Base-by-base conservation (phyloP, 2,329 filamentous ascomycete species). In the Samsoniella hepiali region DNA sequence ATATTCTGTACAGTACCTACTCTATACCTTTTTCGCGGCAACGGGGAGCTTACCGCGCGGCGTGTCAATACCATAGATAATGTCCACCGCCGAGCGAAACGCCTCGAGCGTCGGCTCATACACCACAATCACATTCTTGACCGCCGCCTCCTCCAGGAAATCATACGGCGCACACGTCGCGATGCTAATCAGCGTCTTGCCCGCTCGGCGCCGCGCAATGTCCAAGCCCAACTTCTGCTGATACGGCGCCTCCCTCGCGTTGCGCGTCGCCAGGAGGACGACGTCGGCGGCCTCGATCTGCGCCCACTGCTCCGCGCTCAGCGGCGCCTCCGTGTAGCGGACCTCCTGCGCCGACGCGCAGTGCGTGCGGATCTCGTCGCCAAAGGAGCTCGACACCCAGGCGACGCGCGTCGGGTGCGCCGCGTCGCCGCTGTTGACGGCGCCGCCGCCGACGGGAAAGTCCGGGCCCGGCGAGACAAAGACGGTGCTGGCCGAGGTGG, bases 101-200 rank as follows among this genome's bases (percentile, higher is more conserved):
- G 69, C 69, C 27, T 71, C 69, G 11, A 68, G 60, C 3, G 69
- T 71, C 6, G 69, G 69, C 62, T 71, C 69, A 55, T 71, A 71
- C 27, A 70, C 66, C 3, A 66, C 67, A 50, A 70, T 45, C 40
- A 69, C 69, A 3, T 69, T 71, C 60, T 60, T 49, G 6, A 70
- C 62, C 15, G 68, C 62, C 13, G 8, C 8, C 13, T 68, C 65
- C 11, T 71, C 67, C 13, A 71, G 17, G 31, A 71, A 71, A 36
- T 71, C 69, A 45, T 71, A 71, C 4, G 69, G 69, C 4, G 65
- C 67, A 55, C 69, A 71, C 9, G 69, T 71, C 1, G 69, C 69
- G 47, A 71, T 62, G 10, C 64, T 64, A n/a, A 69, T 56, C 8
- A 68, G n/a, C 5, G 62, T 58, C n/a, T 54, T 60, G 6, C 42